Base-by-base conservation (phyloP, 208 protist genomes). In the Acanthamoeba healyi region DNA sequence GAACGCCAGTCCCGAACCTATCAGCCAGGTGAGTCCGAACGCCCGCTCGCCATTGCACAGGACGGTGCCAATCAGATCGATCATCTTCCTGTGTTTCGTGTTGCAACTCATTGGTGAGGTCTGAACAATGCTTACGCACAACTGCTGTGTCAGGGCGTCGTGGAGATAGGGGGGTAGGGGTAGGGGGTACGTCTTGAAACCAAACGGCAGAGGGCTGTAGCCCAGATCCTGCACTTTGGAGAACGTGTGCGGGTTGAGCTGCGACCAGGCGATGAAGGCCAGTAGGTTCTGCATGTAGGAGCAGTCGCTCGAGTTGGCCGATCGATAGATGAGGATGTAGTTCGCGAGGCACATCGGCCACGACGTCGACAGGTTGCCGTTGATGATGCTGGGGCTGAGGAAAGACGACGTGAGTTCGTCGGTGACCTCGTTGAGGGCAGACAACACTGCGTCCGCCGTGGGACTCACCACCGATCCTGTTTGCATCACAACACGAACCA, bases 181-280 rank as follows among this genome's bases (percentile, higher is more conserved):
- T n/a, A n/a, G n/a, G n/a, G 46, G 70, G 70, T 46, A 79, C 70
- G 70, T 79, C 24, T 79, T 79, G 70, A 46, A 79, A 17, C 70
- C 40, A 10, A 79, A 46, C 0, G 70, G 70, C 34, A 79, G 32
- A 7, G 70, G 70, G 14, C 6, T 19, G 22, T 29, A 42, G 36
- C 36, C 36, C 36, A 79, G 17, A 5, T 32, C 12, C 6, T 6
- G 42, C 14, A 46, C 40, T 14, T 79, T 14, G 2, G 4, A 17
- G 36, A 79, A 26, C 19, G 22, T 36, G 29, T 40, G 49, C 4
- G 29, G 32, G n/a, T 56, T 89, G 38, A 89, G 82, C 49, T 89
- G 82, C 34, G 82, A 46, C 82, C 82, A 89, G 9, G 54, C 34
- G 1, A 65, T 0, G 42, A 89, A 89, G 10, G 36, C 24, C 3